Conservation (phyloP, 164 flowering plant genomes). For the Protea cynaroides region DNA sequence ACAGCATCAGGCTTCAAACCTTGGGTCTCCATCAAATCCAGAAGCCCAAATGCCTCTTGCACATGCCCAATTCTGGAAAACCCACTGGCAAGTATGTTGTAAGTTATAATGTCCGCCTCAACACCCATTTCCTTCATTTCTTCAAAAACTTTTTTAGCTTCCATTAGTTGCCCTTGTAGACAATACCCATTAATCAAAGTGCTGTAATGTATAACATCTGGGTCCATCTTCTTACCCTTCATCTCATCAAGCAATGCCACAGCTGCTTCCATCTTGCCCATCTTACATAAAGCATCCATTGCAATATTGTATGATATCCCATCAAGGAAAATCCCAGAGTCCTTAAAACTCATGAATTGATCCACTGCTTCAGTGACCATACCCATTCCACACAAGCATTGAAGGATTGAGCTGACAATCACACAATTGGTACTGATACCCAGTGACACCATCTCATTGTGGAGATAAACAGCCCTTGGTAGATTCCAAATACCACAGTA, state of each 20-base stretch:
- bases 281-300: conserved; percentile 54
- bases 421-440: conserved; percentile 59
- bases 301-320: conserved; percentile 44
- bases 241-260: conserved; percentile 47
- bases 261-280: conserved; percentile 58
- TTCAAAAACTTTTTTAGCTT: conserved; percentile 38
- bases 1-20: conserved; percentile 40
- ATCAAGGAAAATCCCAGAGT: conserved; percentile 50
- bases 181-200: conserved; percentile 61
- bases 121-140: conserved; percentile 48
- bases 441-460: conserved; percentile 38
- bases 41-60: conserved; percentile 28
- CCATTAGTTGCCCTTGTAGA: conserved; percentile 33
- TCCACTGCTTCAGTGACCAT: conserved; percentile 32
- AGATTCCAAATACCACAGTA: conserved; percentile 39
- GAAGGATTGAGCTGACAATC: conserved; percentile 46
- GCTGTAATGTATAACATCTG: conserved; percentile 62
- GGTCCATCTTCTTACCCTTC: conserved; percentile 34
- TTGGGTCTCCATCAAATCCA: conserved; percentile 39
- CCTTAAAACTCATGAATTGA: conserved; percentile 32
- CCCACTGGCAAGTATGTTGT: conserved; percentile 54
- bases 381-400: conserved; percentile 43
- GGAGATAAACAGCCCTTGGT: conserved; percentile 34
- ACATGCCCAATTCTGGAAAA: conserved; percentile 46
- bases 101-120: conserved; percentile 53